Percentiles rank a stretch among this genome's conserved stretches.
These are phyloP conservation scores for Hemerocallis citrina DNA, from an alignment of 106 monocot species.

Conservation along the genomic window DNA sequence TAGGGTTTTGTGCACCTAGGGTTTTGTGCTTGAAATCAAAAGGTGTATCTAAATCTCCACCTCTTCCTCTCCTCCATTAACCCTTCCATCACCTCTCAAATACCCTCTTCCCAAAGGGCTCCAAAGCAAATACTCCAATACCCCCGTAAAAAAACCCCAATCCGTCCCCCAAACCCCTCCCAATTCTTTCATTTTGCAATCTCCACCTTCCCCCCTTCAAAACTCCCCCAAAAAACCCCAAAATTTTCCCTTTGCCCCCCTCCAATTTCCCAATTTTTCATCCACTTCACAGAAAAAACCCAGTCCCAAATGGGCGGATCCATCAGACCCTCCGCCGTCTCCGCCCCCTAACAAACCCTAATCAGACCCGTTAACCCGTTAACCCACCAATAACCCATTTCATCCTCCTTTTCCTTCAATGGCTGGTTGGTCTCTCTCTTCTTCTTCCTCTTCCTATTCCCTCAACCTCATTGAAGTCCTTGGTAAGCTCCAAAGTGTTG, in stretches of 20 bases:
- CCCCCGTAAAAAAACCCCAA: too few relatives aligned
- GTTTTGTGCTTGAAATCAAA: too few relatives aligned
- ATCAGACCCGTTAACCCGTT: background rate
- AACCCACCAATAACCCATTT: background rate
- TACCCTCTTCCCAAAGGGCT: too few relatives aligned
- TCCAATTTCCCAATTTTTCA: background rate
- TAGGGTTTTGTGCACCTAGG: too few relatives aligned
- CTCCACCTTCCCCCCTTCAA: too few relatives aligned
- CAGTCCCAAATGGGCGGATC: conserved; percentile 5
- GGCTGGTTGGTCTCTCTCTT: conserved; percentile 16
- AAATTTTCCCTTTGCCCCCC: background rate
- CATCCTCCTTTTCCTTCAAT: conserved; percentile 5
- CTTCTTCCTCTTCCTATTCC: background rate
- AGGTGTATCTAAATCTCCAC: too few relatives aligned
- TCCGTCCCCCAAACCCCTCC: too few relatives aligned
- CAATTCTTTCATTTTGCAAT: too few relatives aligned
- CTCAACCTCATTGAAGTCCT: background rate
- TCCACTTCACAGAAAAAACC: background rate
- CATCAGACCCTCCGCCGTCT: background rate
- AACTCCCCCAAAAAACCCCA: too few relatives aligned
- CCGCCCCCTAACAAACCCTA: background rate
- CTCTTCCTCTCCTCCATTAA: too few relatives aligned
- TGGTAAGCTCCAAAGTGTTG: background rate
- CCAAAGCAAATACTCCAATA: too few relatives aligned
- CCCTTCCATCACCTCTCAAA: too few relatives aligned